These are phyloP conservation scores for Populus simonii DNA, from an alignment of 345 rosid genomes.

Conservation along the genomic window DNA sequence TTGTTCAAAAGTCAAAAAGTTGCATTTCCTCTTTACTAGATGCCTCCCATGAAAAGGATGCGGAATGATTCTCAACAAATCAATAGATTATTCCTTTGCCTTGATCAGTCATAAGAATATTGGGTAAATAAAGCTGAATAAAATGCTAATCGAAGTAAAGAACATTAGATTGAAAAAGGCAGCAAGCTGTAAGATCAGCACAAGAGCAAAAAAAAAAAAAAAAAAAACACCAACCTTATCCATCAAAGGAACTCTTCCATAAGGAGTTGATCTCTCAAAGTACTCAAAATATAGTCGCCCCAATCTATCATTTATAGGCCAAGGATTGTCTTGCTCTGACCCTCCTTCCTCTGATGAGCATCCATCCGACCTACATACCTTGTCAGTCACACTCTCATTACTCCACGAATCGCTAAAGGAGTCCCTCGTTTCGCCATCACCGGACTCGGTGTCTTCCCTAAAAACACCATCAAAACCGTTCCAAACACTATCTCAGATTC, in stretches of 20 bases:
- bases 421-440: conserved; percentile 77
- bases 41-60: conserved; percentile 32
- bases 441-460: conserved; percentile 80
- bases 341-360: conserved; percentile 91
- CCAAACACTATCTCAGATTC: not conserved
- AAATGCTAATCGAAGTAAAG: not conserved
- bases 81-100: conserved; percentile 2
- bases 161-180: not conserved
- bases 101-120: conserved; percentile 5
- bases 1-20: conserved; percentile 33
- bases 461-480: not conserved
- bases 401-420: conserved; percentile 79
- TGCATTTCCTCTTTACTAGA: conserved; percentile 31
- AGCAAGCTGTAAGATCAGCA: not conserved
- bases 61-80: conserved; percentile 24
- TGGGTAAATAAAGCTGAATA: not conserved
- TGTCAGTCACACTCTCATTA: conserved; percentile 88
- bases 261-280: conserved; percentile 92
- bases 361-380: conserved; percentile 71
- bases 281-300: conserved; percentile 74
- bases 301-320: conserved; percentile 66
- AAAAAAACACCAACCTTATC: conserved; percentile 63
- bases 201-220: not conserved
- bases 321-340: conserved; percentile 57
- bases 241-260: conserved; percentile 93